Percentiles rank a stretch among this genome's conserved stretches.
These are phyloP conservation scores for Trichoderma sp. DNA, from an alignment of 2,329 filamentous ascomycete species.

Conservation along the genomic window DNA sequence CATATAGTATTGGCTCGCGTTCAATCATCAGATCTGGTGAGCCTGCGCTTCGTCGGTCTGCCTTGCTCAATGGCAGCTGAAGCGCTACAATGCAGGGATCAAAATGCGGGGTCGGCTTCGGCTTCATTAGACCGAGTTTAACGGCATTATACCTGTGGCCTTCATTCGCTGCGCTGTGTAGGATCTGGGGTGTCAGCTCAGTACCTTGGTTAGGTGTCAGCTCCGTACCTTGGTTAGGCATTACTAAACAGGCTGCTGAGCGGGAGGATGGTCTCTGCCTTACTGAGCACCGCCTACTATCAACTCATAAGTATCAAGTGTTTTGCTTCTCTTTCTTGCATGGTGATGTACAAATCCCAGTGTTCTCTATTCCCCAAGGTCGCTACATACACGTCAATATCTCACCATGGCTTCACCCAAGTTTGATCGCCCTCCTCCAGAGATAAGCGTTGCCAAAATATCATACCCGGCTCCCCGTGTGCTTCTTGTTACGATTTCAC, in stretches of 20 bases:
- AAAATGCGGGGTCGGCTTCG: background rate
- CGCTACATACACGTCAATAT: background rate
- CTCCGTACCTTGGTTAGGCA: background rate
- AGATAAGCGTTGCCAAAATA: background rate
- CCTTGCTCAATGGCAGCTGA: background rate
- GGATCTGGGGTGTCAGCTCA: background rate
- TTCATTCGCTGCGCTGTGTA: background rate
- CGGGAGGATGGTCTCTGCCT: background rate
- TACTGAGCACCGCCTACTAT: background rate
- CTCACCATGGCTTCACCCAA: background rate
- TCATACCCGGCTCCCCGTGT: constrained; percentile 7
- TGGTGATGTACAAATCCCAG: background rate
- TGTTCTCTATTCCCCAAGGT: background rate
- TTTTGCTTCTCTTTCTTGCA: background rate
- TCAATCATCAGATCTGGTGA: background rate
- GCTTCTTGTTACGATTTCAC: background rate
- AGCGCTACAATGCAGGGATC: background rate
- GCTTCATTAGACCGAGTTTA: background rate
- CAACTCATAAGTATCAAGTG: background rate
- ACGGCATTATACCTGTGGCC: background rate
- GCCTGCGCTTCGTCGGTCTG: background rate
- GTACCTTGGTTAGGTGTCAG: background rate
- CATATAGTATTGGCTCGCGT: background rate
- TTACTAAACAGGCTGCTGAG: background rate
- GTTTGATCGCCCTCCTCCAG: background rate